Evolutionary conservation across 1,139 yeast genomes (phyloP).

Genomic region (Yamadazyma pseudoaaseri): DNA sequence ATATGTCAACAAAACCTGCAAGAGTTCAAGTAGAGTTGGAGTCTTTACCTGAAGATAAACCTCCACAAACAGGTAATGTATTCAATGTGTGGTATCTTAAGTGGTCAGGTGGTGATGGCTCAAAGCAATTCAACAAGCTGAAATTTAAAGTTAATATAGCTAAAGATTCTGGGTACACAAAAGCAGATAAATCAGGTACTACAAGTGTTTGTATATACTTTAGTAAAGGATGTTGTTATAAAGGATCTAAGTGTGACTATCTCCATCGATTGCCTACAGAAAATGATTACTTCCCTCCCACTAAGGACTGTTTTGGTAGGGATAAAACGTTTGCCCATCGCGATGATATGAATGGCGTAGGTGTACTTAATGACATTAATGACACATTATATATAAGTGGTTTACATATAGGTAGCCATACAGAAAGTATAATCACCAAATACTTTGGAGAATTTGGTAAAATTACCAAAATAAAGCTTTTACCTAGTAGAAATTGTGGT

Average conservation of each 20-base stretch:
- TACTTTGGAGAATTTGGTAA: conserved; percentile 77
- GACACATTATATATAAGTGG: conserved; percentile 80
- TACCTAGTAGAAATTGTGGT: conserved; percentile 67
- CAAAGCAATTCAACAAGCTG: conserved; percentile 32
- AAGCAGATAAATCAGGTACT: conserved; percentile 45
- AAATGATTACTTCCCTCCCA: conserved; percentile 48
- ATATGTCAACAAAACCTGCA: conserved; percentile 30
- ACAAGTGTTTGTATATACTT: conserved; percentile 73
- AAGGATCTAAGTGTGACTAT: conserved; percentile 74
- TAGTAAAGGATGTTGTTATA: conserved; percentile 84
- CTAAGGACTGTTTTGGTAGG: conserved; percentile 90
- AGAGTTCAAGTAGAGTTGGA: conserved; percentile 74
- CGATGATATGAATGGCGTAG: conserved; percentile 95
- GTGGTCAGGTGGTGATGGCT: conserved; percentile 75
- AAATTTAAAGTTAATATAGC: conserved; percentile 55
- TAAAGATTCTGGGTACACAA: conserved; percentile 74
- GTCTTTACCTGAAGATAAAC: conserved; percentile 61
- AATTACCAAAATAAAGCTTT: conserved; percentile 64
- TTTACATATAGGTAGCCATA: conserved; percentile 32
- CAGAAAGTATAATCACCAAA: conserved; percentile 32
- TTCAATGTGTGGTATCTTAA: conserved; percentile 87
- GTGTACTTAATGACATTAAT: conserved; percentile 70
- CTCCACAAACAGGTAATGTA: conserved; percentile 76
- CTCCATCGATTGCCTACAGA: conserved; percentile 71
- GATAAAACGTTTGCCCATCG: conserved; percentile 79